phyloP scores from a whole-genome alignment of 768 basidiomycete genomes.

The Phlegmacium glaucopus region DNA sequence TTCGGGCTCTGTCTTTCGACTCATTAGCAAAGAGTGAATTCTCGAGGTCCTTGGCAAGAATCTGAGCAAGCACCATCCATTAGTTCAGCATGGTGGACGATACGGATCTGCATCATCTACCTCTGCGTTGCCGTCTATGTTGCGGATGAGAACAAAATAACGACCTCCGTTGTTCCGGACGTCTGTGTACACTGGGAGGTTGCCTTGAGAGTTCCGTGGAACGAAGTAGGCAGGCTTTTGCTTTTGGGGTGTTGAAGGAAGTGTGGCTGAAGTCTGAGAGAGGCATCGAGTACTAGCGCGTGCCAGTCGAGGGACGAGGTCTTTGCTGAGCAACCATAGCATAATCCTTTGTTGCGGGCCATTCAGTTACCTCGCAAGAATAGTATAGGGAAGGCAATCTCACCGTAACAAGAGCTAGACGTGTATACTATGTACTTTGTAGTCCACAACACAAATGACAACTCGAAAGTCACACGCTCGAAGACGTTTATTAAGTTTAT shows the following conservation, averaged over 20 bases:
- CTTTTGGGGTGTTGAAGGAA: constrained; percentile 5
- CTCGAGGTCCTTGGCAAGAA: constrained; percentile 54
- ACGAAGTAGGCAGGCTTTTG: constrained; percentile 49
- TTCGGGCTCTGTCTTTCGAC: constrained; percentile 43
- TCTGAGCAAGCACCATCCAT: constrained; percentile 32
- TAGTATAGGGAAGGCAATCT: too few species aligned
- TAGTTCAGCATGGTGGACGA: constrained; percentile 10
- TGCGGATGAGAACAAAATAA: constrained; percentile 56
- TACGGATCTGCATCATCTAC: constrained; percentile 35
- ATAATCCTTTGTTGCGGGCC: too few species aligned
- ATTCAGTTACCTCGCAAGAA: too few species aligned
- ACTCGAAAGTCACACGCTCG: too few species aligned
- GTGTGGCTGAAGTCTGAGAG: constrained; percentile 12
- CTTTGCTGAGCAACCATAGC: too few species aligned
- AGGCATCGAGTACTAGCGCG: constrained; percentile 12
- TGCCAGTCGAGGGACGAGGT: too few species aligned
- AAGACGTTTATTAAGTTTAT: background rate
- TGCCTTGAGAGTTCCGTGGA: constrained; percentile 61
- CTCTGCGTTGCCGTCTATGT: constrained; percentile 60
- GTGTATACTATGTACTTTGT: too few species aligned
- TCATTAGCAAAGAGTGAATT: constrained; percentile 45
- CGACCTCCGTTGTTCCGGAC: constrained; percentile 63
- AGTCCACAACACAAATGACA: too few species aligned
- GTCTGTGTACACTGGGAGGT: constrained; percentile 75
- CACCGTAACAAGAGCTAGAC: too few species aligned